Conservation (phyloP, 2,329 filamentous ascomycete species). For the Lasiodiplodia hormozganensis region DNA sequence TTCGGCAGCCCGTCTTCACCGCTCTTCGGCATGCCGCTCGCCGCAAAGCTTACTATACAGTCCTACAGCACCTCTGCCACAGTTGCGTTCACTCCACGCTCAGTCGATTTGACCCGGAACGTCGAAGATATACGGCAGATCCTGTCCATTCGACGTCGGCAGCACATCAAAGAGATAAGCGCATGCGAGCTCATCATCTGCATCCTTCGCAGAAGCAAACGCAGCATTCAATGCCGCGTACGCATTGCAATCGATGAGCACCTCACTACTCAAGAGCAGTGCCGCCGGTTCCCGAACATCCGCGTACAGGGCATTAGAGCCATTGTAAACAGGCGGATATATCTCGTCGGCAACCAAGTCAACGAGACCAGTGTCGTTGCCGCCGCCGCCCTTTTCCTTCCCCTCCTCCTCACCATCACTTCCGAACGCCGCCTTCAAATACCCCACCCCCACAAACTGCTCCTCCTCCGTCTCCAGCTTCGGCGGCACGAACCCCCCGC, state of each 20-base stretch:
- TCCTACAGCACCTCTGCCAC: conserved; percentile 54
- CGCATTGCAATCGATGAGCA: conserved; percentile 59
- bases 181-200: conserved; percentile 32
- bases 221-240: conserved; percentile 57
- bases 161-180: conserved; percentile 61
- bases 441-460: too few relatives aligned
- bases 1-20: too few relatives aligned
- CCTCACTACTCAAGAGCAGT: conserved; percentile 52
- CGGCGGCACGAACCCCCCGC: too few relatives aligned
- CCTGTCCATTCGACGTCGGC: conserved; percentile 60
- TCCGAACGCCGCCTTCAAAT: too few relatives aligned
- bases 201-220: conserved; percentile 31
- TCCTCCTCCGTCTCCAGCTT: too few relatives aligned
- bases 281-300: conserved; percentile 52
- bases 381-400: too few relatives aligned
- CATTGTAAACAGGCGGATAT: conserved; percentile 53
- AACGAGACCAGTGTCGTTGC: conserved; percentile 35
- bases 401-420: too few relatives aligned
- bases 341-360: conserved; percentile 53
- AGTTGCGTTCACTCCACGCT: conserved; percentile 36
- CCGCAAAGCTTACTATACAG: conserved; percentile 53
- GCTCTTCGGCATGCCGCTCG: conserved; percentile 45
- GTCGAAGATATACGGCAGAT: conserved; percentile 62
- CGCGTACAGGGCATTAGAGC: conserved; percentile 54
- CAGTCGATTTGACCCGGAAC: conserved; percentile 38